Conservation (phyloP, 371 early-diverging fungal genomes). For the Mucor ambiguus region DNA sequence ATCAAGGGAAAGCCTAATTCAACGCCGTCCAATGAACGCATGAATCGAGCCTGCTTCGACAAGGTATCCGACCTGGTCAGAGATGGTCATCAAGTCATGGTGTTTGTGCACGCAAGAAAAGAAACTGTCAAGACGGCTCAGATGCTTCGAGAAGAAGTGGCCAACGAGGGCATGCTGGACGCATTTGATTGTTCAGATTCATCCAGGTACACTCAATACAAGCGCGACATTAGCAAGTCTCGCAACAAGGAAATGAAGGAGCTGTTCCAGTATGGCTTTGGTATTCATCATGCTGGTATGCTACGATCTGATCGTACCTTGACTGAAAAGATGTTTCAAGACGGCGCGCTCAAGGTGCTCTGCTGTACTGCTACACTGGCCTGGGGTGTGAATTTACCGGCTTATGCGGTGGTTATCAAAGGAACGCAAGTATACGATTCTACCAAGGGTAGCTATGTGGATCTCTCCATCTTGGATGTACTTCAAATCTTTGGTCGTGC, state of each 20-base stretch:
- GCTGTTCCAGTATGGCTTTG: conserved; percentile 83
- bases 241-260: conserved; percentile 87
- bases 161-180: conserved; percentile 56
- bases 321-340: conserved; percentile 91
- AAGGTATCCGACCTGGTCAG: conserved; percentile 76
- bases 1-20: conserved; percentile 89
- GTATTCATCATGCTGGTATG: conserved; percentile 99
- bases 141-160: conserved; percentile 78
- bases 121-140: conserved; percentile 95
- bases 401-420: conserved; percentile 98
- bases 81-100: conserved; percentile 96
- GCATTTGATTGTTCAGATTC: conserved; percentile 48
- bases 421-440: conserved; percentile 98
- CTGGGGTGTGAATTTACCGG: conserved; percentile 99
- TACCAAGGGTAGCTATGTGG: conserved; percentile 90
- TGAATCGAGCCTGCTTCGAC: conserved; percentile 89
- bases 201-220: conserved; percentile 28
- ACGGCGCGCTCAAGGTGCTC: conserved; percentile 89
- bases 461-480: conserved; percentile 94
- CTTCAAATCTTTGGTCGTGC: conserved; percentile 99
- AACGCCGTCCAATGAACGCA: conserved; percentile 58
- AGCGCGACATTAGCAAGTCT: conserved; percentile 59
- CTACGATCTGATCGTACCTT: conserved; percentile 87
- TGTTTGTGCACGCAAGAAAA: conserved; percentile 98
- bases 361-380: conserved; percentile 99